Evolutionary conservation across 2,329 filamentous ascomycete genomes (phyloP).

Genomic region (Aspergillus persii): DNA sequence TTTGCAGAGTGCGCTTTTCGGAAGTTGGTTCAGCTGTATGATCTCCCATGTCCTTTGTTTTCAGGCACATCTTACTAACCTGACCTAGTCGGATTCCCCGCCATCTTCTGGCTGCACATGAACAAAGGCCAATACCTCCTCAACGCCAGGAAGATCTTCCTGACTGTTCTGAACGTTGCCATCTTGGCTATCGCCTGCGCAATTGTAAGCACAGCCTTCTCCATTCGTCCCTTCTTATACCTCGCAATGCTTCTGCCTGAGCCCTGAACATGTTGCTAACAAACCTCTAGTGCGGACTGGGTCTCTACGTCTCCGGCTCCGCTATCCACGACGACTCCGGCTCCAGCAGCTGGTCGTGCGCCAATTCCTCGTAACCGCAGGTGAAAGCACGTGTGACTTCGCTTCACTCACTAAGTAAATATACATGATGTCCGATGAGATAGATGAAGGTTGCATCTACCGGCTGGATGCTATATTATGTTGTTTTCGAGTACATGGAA

Average conservation of each 20-base stretch:
- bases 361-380: constrained; percentile 28
- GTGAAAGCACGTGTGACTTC: background rate
- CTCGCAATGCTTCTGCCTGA: too few species aligned
- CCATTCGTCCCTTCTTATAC: background rate
- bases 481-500: background rate
- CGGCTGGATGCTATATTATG: background rate
- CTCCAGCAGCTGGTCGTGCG: constrained; percentile 38
- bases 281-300: constrained; percentile 34
- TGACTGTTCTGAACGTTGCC: constrained; percentile 44
- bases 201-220: constrained; percentile 21
- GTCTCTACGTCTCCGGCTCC: constrained; percentile 41
- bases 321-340: constrained; percentile 35
- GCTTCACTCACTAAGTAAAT: background rate
- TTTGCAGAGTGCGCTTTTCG: constrained; percentile 54
- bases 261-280: constrained; percentile 3
- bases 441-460: background rate
- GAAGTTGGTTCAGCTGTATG: constrained; percentile 62
- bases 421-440: background rate
- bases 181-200: constrained; percentile 37
- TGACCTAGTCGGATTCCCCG: constrained; percentile 40
- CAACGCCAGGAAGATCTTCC: constrained; percentile 40
- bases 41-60: background rate
- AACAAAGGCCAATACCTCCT: constrained; percentile 43
- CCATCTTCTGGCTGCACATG: constrained; percentile 49
- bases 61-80: background rate